Evolutionary conservation across 768 basidiomycete genomes (phyloP).

Genomic region (Mycena pura): DNA sequence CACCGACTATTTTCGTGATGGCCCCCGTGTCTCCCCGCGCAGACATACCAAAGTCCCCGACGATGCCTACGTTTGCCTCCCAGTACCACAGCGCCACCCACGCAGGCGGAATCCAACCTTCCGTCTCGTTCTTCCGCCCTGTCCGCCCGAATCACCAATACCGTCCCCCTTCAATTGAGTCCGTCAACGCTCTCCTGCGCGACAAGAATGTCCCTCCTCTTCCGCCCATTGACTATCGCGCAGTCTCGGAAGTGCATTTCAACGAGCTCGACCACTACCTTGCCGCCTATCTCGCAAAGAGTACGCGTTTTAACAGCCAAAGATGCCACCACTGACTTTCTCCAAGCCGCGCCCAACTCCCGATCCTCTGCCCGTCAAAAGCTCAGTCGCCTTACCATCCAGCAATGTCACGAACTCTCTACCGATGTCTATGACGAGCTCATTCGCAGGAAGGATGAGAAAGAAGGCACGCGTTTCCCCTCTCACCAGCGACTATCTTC

Average conservation of each 20-base stretch:
- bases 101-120: slow-evolving; percentile 77
- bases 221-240: slow-evolving; percentile 65
- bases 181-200: slow-evolving; percentile 37
- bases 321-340: slow-evolving; percentile 2
- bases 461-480: slow-evolving; percentile 60
- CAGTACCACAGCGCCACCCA: slow-evolving; percentile 53
- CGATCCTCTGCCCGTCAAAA: slow-evolving; percentile 87
- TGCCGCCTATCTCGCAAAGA: slow-evolving; percentile 73
- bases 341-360: slow-evolving; percentile 75
- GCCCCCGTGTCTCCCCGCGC: no score
- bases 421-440: slow-evolving; percentile 99
- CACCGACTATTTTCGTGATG: no score
- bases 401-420: slow-evolving; percentile 97
- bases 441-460: slow-evolving; percentile 77
- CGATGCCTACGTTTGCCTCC: slow-evolving; percentile 21
- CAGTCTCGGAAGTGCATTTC: slow-evolving; percentile 72
- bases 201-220: slow-evolving; percentile 56
- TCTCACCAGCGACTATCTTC: slow-evolving; percentile 19
- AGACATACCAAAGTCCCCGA: slow-evolving; percentile 16
- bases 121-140: slow-evolving; percentile 80
- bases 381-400: slow-evolving; percentile 90
- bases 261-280: slow-evolving; percentile 78
- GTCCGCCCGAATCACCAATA: slow-evolving; percentile 60
- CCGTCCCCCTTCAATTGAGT: slow-evolving; percentile 49
- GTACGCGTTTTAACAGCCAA: slow-evolving; percentile 45